A percentile compares a stretch with the other conserved stretches of the same genome.
Evolutionary conservation across 2,329 filamentous ascomycete genomes (phyloP).

Genomic region (Fusarium aywerte): DNA sequence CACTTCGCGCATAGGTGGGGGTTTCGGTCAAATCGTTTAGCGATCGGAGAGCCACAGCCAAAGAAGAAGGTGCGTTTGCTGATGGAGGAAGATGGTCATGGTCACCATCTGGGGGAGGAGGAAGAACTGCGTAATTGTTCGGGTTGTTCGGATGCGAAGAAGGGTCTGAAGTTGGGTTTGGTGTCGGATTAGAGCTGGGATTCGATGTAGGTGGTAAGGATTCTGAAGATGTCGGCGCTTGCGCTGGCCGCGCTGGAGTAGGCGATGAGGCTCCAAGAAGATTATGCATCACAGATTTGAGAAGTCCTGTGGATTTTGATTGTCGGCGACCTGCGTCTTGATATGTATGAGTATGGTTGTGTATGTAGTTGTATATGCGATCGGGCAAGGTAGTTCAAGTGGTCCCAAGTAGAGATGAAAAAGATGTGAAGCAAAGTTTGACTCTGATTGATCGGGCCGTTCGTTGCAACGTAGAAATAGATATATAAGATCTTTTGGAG

Average conservation of each 20-base stretch:
- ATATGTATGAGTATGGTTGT: slow-evolving; percentile 21
- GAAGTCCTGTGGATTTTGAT: slow-evolving; percentile 55
- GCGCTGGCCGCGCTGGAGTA: slow-evolving; percentile 45
- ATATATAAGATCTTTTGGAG: slow-evolving; percentile 30
- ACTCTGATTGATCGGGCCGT: slow-evolving; percentile 4
- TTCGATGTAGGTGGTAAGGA: slow-evolving; percentile 33
- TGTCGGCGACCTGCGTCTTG: slow-evolving; percentile 51
- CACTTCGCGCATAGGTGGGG: slow-evolving; percentile 66
- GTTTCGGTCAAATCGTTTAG: slow-evolving; percentile 62
- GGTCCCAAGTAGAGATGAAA: slow-evolving; percentile 7
- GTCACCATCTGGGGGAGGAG: slow-evolving; percentile 52
- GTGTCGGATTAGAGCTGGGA: slow-evolving; percentile 43
- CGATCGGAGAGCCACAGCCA: slow-evolving; percentile 56
- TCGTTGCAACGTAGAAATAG: slow-evolving; percentile 10
- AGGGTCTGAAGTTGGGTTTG: slow-evolving; percentile 31
- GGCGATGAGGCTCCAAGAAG: slow-evolving; percentile 50
- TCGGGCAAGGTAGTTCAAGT: slow-evolving; percentile 16
- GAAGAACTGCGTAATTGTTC: slow-evolving; percentile 49
- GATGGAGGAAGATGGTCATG: slow-evolving; percentile 44
- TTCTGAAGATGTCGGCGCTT: slow-evolving; percentile 46
- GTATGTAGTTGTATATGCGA: slow-evolving; percentile 18
- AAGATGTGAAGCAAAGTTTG: slow-evolving; percentile 3
- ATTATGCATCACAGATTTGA: slow-evolving; percentile 60
- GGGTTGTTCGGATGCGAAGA: slow-evolving; percentile 42
- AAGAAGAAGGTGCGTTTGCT: slow-evolving; percentile 46